These are phyloP conservation scores for Starmerella riodocensis DNA, from an alignment of 805 yeast genomes.

Conservation along the genomic window DNA sequence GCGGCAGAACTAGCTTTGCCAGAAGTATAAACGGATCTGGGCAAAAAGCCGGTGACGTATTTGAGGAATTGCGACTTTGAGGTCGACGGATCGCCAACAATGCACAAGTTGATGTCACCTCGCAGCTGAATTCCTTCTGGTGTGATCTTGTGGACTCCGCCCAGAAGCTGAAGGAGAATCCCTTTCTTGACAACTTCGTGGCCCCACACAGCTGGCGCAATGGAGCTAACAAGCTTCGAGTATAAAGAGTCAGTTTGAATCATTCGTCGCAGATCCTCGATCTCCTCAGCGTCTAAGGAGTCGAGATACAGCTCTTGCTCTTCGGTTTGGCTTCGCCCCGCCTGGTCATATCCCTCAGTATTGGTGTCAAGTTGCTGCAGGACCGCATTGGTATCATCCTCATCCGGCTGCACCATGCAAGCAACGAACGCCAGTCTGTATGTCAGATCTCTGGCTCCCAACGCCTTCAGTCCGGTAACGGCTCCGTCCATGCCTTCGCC, in stretches of 20 bases:
- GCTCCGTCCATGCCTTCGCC: slow-evolving; percentile 68
- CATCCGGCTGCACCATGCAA: slow-evolving; percentile 67
- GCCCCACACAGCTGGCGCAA: slow-evolving; percentile 94
- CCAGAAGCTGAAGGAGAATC: slow-evolving; percentile 68
- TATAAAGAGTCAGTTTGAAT: slow-evolving; percentile 78
- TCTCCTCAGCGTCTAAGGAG: slow-evolving; percentile 66
- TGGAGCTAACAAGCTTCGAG: slow-evolving; percentile 67
- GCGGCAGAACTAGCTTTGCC: slow-evolving; percentile 99
- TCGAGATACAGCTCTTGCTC: slow-evolving; percentile 74
- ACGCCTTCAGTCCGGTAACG: slow-evolving; percentile 71
- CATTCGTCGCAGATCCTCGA: slow-evolving; percentile 76
- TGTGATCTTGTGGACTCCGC: slow-evolving; percentile 91
- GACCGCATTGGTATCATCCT: slow-evolving; percentile 11
- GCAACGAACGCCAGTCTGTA: slow-evolving; percentile 86
- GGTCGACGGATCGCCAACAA: slow-evolving; percentile 96
- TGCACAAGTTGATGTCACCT: slow-evolving; percentile 92
- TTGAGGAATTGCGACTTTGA: slow-evolving; percentile 92
- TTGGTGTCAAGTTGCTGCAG: slow-evolving; percentile 15
- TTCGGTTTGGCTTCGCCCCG: slow-evolving; percentile 36
- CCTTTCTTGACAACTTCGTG: slow-evolving; percentile 93
- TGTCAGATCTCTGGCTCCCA: slow-evolving; percentile 92
- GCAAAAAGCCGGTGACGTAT: slow-evolving; percentile 81
- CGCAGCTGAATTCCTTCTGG: slow-evolving; percentile 87
- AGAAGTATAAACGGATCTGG: slow-evolving; percentile 90
- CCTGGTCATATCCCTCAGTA: slow-evolving; percentile 30